phyloP scores from a whole-genome alignment of 2,329 filamentous ascomycete species.

The Penicillium capsulatum region DNA sequence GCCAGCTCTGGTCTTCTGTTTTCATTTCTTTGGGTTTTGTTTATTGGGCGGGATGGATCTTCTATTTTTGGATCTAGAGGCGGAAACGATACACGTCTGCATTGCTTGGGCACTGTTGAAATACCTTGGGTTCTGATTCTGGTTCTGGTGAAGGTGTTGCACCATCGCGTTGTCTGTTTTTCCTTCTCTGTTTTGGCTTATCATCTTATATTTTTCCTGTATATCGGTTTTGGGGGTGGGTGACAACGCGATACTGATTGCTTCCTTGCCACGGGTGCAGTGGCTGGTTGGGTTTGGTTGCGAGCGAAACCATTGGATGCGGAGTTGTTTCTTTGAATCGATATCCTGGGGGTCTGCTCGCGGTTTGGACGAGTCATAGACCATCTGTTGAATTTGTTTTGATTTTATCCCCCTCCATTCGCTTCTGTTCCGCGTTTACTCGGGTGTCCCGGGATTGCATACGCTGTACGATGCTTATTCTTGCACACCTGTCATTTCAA shows the following conservation, averaged over 20 bases:
- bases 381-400: slow-evolving; percentile 24
- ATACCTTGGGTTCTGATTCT: slow-evolving; percentile 29
- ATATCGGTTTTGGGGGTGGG: slow-evolving; percentile 33
- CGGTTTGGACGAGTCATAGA: slow-evolving; percentile 28
- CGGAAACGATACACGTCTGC: slow-evolving; percentile 46
- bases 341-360: slow-evolving; percentile 31
- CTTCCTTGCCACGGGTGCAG: slow-evolving; percentile 29
- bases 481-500: slow-evolving; percentile 16
- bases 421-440: slow-evolving; percentile 18
- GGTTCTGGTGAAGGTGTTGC: background rate
- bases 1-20: slow-evolving; percentile 21
- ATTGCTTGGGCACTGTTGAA: slow-evolving; percentile 39
- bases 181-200: slow-evolving; percentile 23
- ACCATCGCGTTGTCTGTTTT: slow-evolving; percentile 8
- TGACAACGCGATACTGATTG: slow-evolving; percentile 31
- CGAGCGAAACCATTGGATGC: slow-evolving; percentile 37
- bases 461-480: slow-evolving; percentile 15
- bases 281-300: slow-evolving; percentile 29
- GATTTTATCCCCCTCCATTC: slow-evolving; percentile 3
- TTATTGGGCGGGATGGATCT: slow-evolving; percentile 34
- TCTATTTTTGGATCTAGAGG: slow-evolving; percentile 40
- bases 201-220: slow-evolving; percentile 26
- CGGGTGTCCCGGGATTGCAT: slow-evolving; percentile 23
- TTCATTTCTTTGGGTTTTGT: slow-evolving; percentile 25
- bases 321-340: slow-evolving; percentile 34